Conservation (phyloP, 2,329 filamentous ascomycete species). For the Gaeumannomyces tritici region DNA sequence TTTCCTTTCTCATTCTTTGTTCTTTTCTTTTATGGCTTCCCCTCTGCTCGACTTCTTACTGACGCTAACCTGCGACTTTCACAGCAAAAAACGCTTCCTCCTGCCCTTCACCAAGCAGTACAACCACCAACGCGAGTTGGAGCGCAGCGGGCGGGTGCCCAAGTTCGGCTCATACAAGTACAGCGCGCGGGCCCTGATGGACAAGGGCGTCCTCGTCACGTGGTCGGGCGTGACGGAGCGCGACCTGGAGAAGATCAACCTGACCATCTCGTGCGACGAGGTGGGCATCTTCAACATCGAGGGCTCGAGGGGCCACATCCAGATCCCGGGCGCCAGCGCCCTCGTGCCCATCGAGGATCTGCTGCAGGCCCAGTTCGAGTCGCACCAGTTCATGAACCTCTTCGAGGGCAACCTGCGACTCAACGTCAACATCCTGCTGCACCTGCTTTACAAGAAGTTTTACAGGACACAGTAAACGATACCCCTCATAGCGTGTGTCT, state of each 20-base stretch:
- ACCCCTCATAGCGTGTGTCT: background rate
- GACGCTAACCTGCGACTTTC: conserved; percentile 3
- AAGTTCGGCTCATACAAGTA: conserved; percentile 99
- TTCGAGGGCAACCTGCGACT: conserved; percentile 80
- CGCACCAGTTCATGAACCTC: conserved; percentile 89
- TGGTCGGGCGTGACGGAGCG: conserved; percentile 77
- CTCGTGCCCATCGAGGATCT: conserved; percentile 86
- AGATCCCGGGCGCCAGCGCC: conserved; percentile 88
- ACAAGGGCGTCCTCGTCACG: conserved; percentile 89
- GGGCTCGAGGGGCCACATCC: conserved; percentile 82
- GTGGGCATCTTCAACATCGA: conserved; percentile 92
- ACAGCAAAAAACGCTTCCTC: conserved; percentile 79
- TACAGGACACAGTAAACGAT: conserved; percentile 57
- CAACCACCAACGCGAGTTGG: conserved; percentile 94
- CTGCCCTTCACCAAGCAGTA: conserved; percentile 98
- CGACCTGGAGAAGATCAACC: conserved; percentile 85
- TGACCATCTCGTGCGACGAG: conserved; percentile 89
- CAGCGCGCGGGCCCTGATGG: conserved; percentile 74
- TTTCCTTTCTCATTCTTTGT: no score
- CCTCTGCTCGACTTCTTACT: background rate
- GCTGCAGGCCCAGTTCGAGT: conserved; percentile 93
- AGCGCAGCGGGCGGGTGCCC: conserved; percentile 83
- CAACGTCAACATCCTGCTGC: conserved; percentile 93
- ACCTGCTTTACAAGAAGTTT: conserved; percentile 98
- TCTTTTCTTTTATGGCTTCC: no score